Evolutionary conservation across 2,329 filamentous ascomycete species (phyloP), one percentile per base, ranked within the genome.

Genomic region (Fusarium agapanthi): DNA sequence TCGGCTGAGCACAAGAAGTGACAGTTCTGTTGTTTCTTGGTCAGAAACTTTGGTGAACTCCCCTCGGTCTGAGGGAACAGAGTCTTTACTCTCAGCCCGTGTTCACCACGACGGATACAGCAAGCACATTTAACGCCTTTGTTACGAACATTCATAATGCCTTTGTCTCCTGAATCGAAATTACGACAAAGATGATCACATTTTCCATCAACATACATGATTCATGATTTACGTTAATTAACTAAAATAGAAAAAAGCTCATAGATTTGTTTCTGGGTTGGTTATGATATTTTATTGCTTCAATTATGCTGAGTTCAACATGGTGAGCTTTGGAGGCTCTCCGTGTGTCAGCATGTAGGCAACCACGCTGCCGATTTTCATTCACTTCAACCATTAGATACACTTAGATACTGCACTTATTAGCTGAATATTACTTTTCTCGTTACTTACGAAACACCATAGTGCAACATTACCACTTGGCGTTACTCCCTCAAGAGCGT

Each of bases 1-100:
- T 24, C 57, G 62, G 11, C 30, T 61, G n/a, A 67, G 73, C 32
- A 64, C 61, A 16, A 62, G 54, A 40, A 76, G 69, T 34, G 69
- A 70, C 6, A 72, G 69, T 55, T 73, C 72, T n/a, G 61, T 65
- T 12, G 68, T 53, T 22, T 71, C 73, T 4, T 76, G 74, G 67
- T 48, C 67, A 11, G 67, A 63, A 35, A 63, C 66, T 10, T 40
- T 53, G 11, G 56, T 62, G 18, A 55, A 48, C 20, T 62, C 69
- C 1, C 34, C 48, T 37, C 53, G 18, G 15, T 35, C 47, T 30
- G 67, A 73, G 7, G 50, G 65, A 18, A 64, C 70, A 22, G 58
- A 73, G n/a, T 66, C 48, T 51, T 22, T 47, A 26, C 55, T 71
- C 34, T 59, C 61, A 9, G 53, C 61, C 7, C 60, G 61, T 44